These are phyloP conservation scores for Termitomyces titanicus DNA, from an alignment of 768 basidiomycete genomes.

Conservation along the genomic window DNA sequence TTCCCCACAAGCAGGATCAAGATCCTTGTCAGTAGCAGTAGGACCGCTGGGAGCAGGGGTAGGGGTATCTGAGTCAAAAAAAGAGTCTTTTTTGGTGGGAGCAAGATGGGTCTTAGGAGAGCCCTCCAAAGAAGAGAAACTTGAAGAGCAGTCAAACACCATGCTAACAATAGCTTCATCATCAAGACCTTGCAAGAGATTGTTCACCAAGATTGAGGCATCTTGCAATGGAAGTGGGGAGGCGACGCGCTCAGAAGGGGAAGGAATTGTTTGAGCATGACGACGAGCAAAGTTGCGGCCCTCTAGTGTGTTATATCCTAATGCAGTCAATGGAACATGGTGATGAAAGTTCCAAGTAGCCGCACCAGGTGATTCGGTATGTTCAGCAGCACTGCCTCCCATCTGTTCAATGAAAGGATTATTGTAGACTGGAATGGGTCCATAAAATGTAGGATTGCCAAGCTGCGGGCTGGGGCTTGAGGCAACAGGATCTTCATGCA, in stretches of 20 bases:
- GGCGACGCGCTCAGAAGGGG: neutral
- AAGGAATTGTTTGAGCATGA: neutral
- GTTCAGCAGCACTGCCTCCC: too few species aligned
- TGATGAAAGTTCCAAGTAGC: neutral
- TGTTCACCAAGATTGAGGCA: neutral
- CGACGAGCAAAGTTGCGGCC: neutral
- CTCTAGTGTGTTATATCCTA: too few species aligned
- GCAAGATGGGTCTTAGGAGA: fast-evolving
- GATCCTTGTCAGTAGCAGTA: too few species aligned
- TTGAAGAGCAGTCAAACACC: neutral
- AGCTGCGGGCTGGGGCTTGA: too few species aligned
- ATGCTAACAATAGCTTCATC: neutral
- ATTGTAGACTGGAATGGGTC: too few species aligned
- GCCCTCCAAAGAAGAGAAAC: neutral
- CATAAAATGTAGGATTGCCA: too few species aligned
- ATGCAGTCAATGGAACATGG: neutral
- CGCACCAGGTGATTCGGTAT: neutral
- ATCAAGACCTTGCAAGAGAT: neutral
- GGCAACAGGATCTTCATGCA: too few species aligned
- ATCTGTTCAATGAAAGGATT: too few species aligned
- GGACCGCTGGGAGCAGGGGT: too few species aligned
- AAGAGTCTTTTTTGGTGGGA: too few species aligned
- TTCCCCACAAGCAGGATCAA: too few species aligned
- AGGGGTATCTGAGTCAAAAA: too few species aligned
- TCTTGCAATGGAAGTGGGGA: neutral